phyloP scores from a whole-genome alignment of 768 basidiomycete species.

The Panellus pusillus region DNA sequence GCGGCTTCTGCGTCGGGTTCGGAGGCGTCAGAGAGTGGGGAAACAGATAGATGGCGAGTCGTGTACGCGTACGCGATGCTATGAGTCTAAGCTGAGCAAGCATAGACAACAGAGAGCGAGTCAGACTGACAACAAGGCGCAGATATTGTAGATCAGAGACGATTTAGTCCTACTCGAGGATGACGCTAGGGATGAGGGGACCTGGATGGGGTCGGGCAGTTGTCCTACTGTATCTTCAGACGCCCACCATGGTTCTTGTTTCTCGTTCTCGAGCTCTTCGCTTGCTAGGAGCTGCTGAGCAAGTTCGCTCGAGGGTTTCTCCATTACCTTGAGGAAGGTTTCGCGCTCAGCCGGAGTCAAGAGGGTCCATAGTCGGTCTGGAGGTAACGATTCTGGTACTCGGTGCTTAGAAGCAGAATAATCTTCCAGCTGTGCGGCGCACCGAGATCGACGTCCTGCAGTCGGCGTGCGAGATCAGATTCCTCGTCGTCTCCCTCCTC shows the following conservation, averaged over 20 bases:
- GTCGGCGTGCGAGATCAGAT: constrained; percentile 47
- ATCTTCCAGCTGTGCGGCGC: constrained; percentile 21
- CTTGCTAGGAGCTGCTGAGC: constrained; percentile 61
- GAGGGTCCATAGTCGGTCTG: constrained; percentile 60
- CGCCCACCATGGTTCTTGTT: constrained; percentile 76
- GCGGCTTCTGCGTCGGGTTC: constrained; percentile 49
- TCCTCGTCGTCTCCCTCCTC: constrained; percentile 41
- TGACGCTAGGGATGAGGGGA: constrained; percentile 45
- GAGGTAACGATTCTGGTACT: constrained; percentile 49
- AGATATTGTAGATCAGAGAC: constrained; percentile 66
- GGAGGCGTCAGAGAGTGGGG: constrained; percentile 50
- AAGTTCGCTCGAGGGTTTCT: constrained; percentile 58
- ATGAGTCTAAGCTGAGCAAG: background rate
- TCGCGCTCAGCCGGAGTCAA: constrained; percentile 60
- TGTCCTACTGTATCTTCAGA: constrained; percentile 31
- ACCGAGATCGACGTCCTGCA: constrained; percentile 67
- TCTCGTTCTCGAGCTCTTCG: constrained; percentile 51
- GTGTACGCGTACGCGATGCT: constrained; percentile 72
- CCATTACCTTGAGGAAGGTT: constrained; percentile 58
- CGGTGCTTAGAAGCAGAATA: background rate
- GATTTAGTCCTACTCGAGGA: constrained; percentile 37
- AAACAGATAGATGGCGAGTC: constrained; percentile 60
- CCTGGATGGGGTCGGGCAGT: constrained; percentile 43
- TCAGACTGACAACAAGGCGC: constrained; percentile 60
- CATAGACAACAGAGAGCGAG: background rate